These are phyloP conservation scores for Pythium sukuiense DNA, from an alignment of 352 stramenopile genomes.

Conservation along the genomic window DNA sequence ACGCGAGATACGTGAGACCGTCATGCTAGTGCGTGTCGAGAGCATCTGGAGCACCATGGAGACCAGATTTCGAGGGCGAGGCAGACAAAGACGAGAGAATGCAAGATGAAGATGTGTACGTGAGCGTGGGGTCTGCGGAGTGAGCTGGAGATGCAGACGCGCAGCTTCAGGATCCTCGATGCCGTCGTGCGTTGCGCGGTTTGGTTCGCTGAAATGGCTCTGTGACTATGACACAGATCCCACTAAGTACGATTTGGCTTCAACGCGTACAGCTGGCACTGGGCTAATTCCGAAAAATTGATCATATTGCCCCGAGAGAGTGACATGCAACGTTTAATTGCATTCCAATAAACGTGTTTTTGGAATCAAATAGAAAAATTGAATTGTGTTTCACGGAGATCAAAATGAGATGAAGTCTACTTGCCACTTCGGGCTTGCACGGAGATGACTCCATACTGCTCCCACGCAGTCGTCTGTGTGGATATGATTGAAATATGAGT, in stretches of 20 bases:
- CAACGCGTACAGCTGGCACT: not conserved
- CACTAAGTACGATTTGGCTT: not conserved
- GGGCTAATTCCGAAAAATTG: not conserved
- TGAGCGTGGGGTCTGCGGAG: not conserved
- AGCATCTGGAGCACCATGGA: constrained; percentile 2
- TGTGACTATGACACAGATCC: not conserved
- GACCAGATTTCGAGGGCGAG: not conserved
- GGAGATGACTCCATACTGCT: not conserved
- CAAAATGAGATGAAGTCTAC: not conserved
- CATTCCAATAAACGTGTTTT: not conserved
- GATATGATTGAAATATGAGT: not conserved
- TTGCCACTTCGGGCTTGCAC: not conserved
- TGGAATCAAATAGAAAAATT: not conserved
- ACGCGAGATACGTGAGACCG: not conserved
- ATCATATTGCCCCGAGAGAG: not conserved
- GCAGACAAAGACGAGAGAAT: not conserved
- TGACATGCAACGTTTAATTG: not conserved
- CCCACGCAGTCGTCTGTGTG: not conserved
- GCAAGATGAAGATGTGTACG: not conserved
- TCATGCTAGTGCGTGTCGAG: not conserved
- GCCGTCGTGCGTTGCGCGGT: not conserved
- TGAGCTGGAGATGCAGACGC: not conserved
- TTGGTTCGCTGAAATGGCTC: not conserved
- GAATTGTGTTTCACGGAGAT: not conserved
- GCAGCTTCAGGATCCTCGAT: not conserved